Base-by-base conservation (phyloP, 768 basidiomycete species). In the Tulasnella sp. region DNA sequence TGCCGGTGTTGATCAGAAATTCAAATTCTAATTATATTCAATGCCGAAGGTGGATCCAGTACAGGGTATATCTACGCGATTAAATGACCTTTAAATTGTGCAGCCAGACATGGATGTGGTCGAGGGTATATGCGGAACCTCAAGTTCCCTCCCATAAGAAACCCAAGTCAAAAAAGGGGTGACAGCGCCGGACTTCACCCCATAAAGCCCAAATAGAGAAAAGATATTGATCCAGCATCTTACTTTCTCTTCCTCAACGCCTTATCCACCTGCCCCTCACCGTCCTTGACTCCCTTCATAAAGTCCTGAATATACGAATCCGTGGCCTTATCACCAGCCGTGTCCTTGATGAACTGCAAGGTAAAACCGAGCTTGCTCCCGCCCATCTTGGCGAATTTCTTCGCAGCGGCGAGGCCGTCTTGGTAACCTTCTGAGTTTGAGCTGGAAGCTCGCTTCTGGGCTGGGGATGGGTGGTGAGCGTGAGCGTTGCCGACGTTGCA, bases 331-430 rank as follows among this genome's bases (percentile, higher is more conserved):
- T 81, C 83, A 32, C 76, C 77, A 11, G 75, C 77, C 19, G 80
- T 79, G 26, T 72, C 75, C 5, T 76, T 76, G 59, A 81, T 71
- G 41, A 81, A 83, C 75, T 90, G 89, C 6, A 83, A 85, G 19
- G 79, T 78, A 77, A 90, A 90, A 0, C 89, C 89, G 1, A 89
- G 81, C 74, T 81, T 84, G 35, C 84, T 85, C 77, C 81, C 80
- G 26, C 81, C 81, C 62, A 82, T 78, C 8, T 78, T 76, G 1
- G 86, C 86, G 77, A 90, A 90, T 11, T 83, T 79, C 75, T 82
- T 84, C 1, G 86, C 87, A 0, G 86, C 84, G 1, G 80, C 78
- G 74, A 84, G 85, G 0, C 90, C 90, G 74, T 90, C 87, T 22
- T 81, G 80, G 77, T 89, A 89, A 37, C 35, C 64, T 65, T 65